Evolutionary conservation across 805 yeast genomes (phyloP), one percentile per base, ranked within the genome.

Genomic region (Candida morakotiae): DNA sequence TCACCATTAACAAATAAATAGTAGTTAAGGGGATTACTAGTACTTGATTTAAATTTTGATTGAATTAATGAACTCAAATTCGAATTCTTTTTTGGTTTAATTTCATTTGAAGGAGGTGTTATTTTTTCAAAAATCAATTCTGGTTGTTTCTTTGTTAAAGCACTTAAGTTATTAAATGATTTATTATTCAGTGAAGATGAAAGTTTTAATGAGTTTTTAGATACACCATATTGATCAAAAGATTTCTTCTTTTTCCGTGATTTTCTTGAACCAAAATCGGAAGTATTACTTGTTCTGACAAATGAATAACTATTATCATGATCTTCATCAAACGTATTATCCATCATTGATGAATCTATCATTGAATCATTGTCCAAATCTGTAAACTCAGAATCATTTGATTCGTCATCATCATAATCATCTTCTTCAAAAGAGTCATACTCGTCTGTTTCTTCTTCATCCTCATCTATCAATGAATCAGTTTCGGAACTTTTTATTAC

Each of bases 31-130:
- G 79, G 77, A 34, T 72, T 63, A 7, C 50, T 54, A 23, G 63
- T 62, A 19, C 66, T 46, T 4, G 61, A 64, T 21, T 49, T 59
- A 32, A 47, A 52, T 37, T 61, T 55, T 9, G 60, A 52, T 21
- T 64, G 65, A 14, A 79, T 68, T 50, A 78, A 46, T 1, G 60
- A 51, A 13, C 78, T 70, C 24, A 75, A 50, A 19, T 60, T 61
- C 2, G 77, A 71, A 14, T 42, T 38, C 9, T 40, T 42, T 37
- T 38, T 13, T 21, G 37, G 19, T 41, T 37, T 4, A 2, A 2
- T 10, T 3, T 19, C 9, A 14, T 11, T 11, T 21, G 13, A 17
- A 4, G 22, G 29, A 17, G 46, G 49, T 26, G 43, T 49, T 9
- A 43, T 39, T 38, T 49, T 57, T 7, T 53, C 63, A 43, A 62